Evolutionary conservation across 106 monocot genomes (phyloP).

Genomic region (Chionographis japonica): DNA sequence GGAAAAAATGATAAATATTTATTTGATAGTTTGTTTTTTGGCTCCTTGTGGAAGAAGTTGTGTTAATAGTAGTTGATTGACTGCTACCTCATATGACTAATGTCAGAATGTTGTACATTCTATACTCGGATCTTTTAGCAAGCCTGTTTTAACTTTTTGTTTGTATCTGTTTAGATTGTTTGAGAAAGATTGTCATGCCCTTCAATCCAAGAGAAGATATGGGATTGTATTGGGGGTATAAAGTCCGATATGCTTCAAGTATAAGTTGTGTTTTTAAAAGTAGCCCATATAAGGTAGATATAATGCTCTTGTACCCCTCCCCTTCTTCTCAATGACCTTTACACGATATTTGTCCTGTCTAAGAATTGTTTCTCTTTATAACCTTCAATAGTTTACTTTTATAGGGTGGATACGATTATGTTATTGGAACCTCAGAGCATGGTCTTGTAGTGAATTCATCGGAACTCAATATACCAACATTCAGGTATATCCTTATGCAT

Average conservation of each 20-base stretch:
- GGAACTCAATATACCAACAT: slow-evolving; percentile 66
- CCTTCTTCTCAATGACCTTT: no score
- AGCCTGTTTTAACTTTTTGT: background rate
- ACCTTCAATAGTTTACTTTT: slow-evolving; percentile 15
- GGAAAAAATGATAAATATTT: no score
- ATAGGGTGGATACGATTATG: slow-evolving; percentile 87
- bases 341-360: no score
- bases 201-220: slow-evolving; percentile 65
- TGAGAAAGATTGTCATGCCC: slow-evolving; percentile 51
- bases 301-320: background rate
- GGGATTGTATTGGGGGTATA: slow-evolving; percentile 89
- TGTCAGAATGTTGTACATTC: no score
- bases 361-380: background rate
- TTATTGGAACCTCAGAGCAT: slow-evolving; percentile 98
- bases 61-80: no score
- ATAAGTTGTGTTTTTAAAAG: slow-evolving; percentile 56
- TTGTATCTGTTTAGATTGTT: slow-evolving; percentile 36
- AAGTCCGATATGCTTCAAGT: slow-evolving; percentile 80
- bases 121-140: no score
- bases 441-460: slow-evolving; percentile 69
- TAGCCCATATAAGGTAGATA: slow-evolving; percentile 56
- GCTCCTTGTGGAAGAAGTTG: no score
- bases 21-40: no score
- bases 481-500: slow-evolving; percentile 30
- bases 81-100: no score